Conservation (phyloP, 768 basidiomycete genomes). For the Phylloporus sp. region DNA sequence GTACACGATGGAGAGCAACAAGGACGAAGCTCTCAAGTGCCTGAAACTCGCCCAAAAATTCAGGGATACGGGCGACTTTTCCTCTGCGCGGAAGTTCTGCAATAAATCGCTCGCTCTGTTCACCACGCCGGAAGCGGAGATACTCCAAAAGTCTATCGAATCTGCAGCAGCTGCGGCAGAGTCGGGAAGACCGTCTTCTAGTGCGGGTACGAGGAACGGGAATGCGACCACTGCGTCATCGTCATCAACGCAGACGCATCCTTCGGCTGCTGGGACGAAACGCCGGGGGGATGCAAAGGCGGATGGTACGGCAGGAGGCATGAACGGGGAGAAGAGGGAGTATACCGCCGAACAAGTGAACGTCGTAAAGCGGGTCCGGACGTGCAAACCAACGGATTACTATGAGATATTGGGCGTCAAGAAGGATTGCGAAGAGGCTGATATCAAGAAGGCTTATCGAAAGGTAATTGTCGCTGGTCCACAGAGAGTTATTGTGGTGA, state of each 20-base stretch:
- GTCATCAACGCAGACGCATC: slow-evolving; percentile 60
- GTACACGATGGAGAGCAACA: slow-evolving; percentile 73
- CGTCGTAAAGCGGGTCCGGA: slow-evolving; percentile 79
- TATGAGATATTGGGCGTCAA: slow-evolving; percentile 85
- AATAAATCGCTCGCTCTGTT: slow-evolving; percentile 83
- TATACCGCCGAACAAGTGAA: slow-evolving; percentile 81
- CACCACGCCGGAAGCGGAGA: slow-evolving; percentile 67
- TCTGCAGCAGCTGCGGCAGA: slow-evolving; percentile 38
- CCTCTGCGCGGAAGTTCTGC: slow-evolving; percentile 83
- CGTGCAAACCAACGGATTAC: slow-evolving; percentile 85
- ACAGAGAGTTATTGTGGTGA: slow-evolving; percentile 5
- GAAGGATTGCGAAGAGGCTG: slow-evolving; percentile 75
- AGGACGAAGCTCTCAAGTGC: slow-evolving; percentile 83
- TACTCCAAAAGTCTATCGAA: slow-evolving; percentile 64
- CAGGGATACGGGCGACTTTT: slow-evolving; percentile 61
- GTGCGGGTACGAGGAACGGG: slow-evolving; percentile 28
- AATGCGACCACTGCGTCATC: slow-evolving; percentile 38
- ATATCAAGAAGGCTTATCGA: slow-evolving; percentile 92
- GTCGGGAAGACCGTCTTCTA: slow-evolving; percentile 39
- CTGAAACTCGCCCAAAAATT: slow-evolving; percentile 75
- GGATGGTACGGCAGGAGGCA: slow-evolving; percentile 54
- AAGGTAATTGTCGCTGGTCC: slow-evolving; percentile 55
- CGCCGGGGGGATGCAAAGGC: slow-evolving; percentile 45
- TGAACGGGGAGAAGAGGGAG: slow-evolving; percentile 72
- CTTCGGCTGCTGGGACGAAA: slow-evolving; percentile 67